A percentile compares a stretch with the other conserved stretches of the same genome.
phyloP scores from a whole-genome alignment of 2,329 filamentous ascomycete species.

The Tolypocladium inflatum region DNA sequence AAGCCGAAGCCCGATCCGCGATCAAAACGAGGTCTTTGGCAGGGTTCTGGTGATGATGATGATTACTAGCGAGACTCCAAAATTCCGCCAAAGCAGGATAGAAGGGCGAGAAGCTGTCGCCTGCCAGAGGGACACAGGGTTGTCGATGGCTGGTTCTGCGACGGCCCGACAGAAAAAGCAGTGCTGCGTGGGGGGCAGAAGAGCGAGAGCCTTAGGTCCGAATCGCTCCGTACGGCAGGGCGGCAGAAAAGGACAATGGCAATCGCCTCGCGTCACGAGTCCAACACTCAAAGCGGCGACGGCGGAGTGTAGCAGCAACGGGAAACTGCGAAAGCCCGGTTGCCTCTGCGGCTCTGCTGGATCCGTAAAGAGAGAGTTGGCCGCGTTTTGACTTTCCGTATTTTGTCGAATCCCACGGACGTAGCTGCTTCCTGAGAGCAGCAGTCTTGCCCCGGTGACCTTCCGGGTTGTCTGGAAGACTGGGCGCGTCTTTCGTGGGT shows the following conservation, averaged over 20 bases:
- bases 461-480: neutral
- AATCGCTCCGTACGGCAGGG: neutral
- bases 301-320: neutral
- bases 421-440: neutral
- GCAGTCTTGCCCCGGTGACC: neutral
- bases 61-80: constrained; percentile 1
- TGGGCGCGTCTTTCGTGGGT: neutral
- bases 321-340: neutral
- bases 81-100: neutral
- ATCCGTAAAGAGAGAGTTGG: neutral
- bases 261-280: neutral
- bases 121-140: neutral
- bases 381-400: neutral
- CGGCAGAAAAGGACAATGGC: neutral
- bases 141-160: neutral
- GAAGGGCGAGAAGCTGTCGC: neutral
- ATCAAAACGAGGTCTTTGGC: neutral
- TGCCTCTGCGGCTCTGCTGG: neutral
- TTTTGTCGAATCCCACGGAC: neutral
- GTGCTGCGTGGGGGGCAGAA: neutral
- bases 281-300: neutral
- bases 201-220: neutral
- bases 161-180: neutral
- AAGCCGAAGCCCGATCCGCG: neutral
- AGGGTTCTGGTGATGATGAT: neutral